Percentiles rank a stretch among this genome's conserved stretches.
phyloP scores from a whole-genome alignment of 2,329 filamentous ascomycete genomes.

The Massarina eburnea region DNA sequence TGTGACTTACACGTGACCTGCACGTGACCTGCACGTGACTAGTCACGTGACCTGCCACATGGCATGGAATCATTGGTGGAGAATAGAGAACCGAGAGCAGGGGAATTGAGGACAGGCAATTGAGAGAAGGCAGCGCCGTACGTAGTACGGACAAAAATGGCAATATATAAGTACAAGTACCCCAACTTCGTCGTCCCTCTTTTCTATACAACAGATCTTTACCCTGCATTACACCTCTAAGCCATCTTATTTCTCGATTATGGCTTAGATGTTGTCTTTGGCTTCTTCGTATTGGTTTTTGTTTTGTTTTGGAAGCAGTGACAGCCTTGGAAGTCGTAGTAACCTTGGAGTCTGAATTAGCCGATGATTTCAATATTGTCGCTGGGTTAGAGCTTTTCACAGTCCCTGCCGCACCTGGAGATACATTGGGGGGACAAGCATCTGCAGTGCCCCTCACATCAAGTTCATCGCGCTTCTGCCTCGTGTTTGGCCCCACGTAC shows the following conservation, averaged over 20 bases:
- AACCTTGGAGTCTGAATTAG: background rate
- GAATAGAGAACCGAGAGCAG: no score
- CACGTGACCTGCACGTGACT: no score
- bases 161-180: background rate
- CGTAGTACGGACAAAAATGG: no score
- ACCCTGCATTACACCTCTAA: background rate
- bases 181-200: background rate
- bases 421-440: background rate
- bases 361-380: background rate
- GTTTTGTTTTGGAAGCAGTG: background rate
- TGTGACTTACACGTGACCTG: no score
- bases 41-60: no score
- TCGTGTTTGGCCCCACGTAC: background rate
- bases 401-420: background rate
- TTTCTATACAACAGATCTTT: background rate
- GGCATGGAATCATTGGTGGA: no score
- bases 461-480: background rate
- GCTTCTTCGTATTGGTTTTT: background rate
- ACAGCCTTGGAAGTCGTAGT: background rate
- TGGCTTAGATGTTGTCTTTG: background rate
- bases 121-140: no score
- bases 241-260: background rate
- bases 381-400: background rate
- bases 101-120: no score
- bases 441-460: background rate